Evolutionary conservation across 495 filamentous ascomycete species (phyloP).

Genomic region (Amorphotheca resinae): DNA sequence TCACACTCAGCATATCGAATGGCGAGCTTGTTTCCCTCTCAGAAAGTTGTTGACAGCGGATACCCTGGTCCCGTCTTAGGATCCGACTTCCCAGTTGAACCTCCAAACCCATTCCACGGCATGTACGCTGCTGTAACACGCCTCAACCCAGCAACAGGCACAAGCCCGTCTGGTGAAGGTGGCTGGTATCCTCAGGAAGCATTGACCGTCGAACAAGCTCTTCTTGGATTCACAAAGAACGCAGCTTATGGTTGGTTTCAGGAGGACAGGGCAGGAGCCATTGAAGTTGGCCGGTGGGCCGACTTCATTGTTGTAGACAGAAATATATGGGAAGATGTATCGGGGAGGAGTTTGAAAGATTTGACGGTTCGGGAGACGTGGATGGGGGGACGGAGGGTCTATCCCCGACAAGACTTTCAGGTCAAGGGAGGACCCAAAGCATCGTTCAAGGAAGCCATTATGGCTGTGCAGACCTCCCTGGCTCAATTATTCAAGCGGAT

Average conservation of each 20-base stretch:
- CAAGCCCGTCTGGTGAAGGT: slow-evolving; percentile 29
- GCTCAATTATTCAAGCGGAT: too few species aligned
- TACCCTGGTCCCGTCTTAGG: slow-evolving; percentile 37
- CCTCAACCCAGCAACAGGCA: slow-evolving; percentile 36
- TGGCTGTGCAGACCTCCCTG: slow-evolving; percentile 16
- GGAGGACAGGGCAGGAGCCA: slow-evolving; percentile 39
- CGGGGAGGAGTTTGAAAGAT: slow-evolving; percentile 31
- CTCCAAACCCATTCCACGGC: slow-evolving; percentile 44
- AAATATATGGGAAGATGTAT: slow-evolving; percentile 26
- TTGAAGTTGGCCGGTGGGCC: slow-evolving; percentile 39
- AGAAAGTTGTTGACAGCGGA: slow-evolving; percentile 1
- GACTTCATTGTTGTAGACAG: slow-evolving; percentile 51
- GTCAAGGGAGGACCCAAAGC: neutral
- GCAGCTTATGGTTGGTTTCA: slow-evolving; percentile 34
- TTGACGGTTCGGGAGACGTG: slow-evolving; percentile 48
- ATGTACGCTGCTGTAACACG: slow-evolving; percentile 50
- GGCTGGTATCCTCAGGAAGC: slow-evolving; percentile 44
- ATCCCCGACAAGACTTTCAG: slow-evolving; percentile 21
- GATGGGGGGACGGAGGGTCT: slow-evolving; percentile 41
- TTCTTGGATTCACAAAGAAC: slow-evolving; percentile 41
- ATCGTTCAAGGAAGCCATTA: slow-evolving; percentile 16
- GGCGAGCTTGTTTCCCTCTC: slow-evolving; percentile 32
- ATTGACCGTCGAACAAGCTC: slow-evolving; percentile 37
- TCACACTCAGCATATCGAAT: slow-evolving; percentile 43
- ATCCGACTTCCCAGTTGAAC: slow-evolving; percentile 55